Conservation (phyloP, 805 yeast genomes). For the Metschnikowia gelsemii region DNA sequence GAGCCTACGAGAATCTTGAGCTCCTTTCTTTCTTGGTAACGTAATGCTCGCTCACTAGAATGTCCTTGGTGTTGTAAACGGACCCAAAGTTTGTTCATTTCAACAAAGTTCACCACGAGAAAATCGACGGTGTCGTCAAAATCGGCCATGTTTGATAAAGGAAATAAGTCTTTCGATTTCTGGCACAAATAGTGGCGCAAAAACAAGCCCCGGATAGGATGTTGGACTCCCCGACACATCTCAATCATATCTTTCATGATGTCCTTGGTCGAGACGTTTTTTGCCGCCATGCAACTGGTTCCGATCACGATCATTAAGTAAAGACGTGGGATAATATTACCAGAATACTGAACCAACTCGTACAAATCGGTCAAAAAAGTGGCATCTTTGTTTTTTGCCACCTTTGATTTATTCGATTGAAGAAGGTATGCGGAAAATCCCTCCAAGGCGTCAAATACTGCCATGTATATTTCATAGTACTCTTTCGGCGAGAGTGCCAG, state of each 20-base stretch:
- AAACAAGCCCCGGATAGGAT: conserved; percentile 89
- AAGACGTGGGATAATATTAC: conserved; percentile 87
- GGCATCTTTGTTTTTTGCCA: conserved; percentile 31
- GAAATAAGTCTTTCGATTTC: conserved; percentile 67
- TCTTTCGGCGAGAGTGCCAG: conserved; percentile 78
- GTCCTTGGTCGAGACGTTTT: conserved; percentile 78
- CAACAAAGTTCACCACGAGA: conserved; percentile 82
- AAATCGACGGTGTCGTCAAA: conserved; percentile 73
- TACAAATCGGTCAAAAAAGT: conserved; percentile 76
- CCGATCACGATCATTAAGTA: conserved; percentile 96
- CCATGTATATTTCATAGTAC: conserved; percentile 87
- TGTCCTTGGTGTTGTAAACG: conserved; percentile 95
- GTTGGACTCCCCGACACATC: conserved; percentile 96
- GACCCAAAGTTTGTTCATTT: conserved; percentile 98
- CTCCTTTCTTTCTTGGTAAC: conserved; percentile 81
- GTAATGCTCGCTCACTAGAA: conserved; percentile 70
- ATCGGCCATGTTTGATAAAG: conserved; percentile 39
- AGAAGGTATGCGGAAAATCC: conserved; percentile 61
- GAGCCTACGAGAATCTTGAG: conserved; percentile 90
- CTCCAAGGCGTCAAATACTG: conserved; percentile 79
- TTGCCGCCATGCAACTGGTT: conserved; percentile 74
- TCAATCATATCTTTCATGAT: conserved; percentile 95
- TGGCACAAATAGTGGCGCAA: conserved; percentile 86
- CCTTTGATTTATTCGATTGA: conserved; percentile 66
- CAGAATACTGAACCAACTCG: conserved; percentile 93